phyloP scores from a whole-genome alignment of 257 asterid genomes.

The Scutellaria minor region DNA sequence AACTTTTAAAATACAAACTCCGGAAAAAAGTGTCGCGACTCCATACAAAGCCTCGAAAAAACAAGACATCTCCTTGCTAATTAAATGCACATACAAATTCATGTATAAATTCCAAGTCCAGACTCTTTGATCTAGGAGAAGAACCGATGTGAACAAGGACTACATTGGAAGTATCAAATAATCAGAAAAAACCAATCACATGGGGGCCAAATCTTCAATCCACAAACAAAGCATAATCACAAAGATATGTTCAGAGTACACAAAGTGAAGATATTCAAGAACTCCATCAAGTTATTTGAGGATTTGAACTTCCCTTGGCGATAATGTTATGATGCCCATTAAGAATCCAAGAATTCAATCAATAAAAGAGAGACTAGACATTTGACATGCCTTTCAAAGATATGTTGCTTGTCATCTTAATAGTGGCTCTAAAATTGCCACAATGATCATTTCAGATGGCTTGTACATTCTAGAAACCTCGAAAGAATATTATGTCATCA shows the following conservation, averaged over 20 bases:
- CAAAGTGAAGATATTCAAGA: constrained; percentile 19
- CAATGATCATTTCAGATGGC: not conserved
- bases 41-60: too few species aligned
- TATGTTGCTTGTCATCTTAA: too few species aligned
- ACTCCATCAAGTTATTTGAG: constrained; percentile 4
- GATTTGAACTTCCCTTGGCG: not conserved
- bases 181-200: too few species aligned
- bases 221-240: constrained; percentile 15
- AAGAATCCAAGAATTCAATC: constrained; percentile 12
- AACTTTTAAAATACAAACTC: too few species aligned
- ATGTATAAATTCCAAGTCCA: too few species aligned
- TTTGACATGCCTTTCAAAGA: not conserved
- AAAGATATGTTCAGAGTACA: not conserved
- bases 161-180: too few species aligned
- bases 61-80: too few species aligned
- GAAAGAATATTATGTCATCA: constrained; percentile 29
- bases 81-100: too few species aligned
- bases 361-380: constrained; percentile 16
- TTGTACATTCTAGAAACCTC: constrained; percentile 24
- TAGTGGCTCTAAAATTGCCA: too few species aligned
- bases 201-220: not conserved
- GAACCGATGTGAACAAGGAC: too few species aligned
- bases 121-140: too few species aligned
- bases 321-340: constrained; percentile 31
- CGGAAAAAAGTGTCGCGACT: too few species aligned